Evolutionary conservation across 2,329 filamentous ascomycete species (phyloP), one percentile per base, ranked within the genome.

Genomic region (Alternaria ethzedia): DNA sequence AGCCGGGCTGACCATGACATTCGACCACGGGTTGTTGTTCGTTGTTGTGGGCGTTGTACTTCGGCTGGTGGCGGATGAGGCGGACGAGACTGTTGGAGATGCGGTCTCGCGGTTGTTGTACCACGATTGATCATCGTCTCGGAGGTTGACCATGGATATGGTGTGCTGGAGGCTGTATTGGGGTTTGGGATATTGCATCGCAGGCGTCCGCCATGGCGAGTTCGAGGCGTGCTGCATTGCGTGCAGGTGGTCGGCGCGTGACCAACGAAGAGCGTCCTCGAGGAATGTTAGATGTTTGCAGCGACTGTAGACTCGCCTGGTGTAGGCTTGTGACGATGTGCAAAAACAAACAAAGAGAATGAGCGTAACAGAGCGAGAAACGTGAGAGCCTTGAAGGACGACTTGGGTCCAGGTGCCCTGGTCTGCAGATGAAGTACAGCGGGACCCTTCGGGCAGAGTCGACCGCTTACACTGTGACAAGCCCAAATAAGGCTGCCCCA

Each of bases 91-190:
- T 41, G 77, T 76, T 13, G 78, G 78, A 61, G 79, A 80, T 13
- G 78, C 72, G 12, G 78, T 73, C 9, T 72, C 71, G 28, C 77
- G 74, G 47, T 70, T 73, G 13, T 68, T 65, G 63, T 78, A 77
- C 79, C 78, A 80, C 28, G 71, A 66, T 43, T 75, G 70, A 54
- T 79, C 77, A 43, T 80, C 78, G 63, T 79, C 49, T 20, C 49
- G 78, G 57, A 81, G 71, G 64, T 81, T 80, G 52, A 79, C 72
- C 78, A 81, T 80, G 45, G 79, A 81, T 58, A 79, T 76, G 46
- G 78, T 78, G 58, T 80, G 78, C 57, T 77, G 73, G 28, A 81
- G 73, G 47, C 72, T 75, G 58, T 75, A 77, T 51, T 79, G 75
- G 32, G 74, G 74, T 57, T 78, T 79, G 17, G 71, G 69, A 52